Percentiles rank a stretch among this genome's conserved stretches.
These are phyloP conservation scores for Pyrenochaeta sp. DNA, from an alignment of 2,329 filamentous ascomycete species.

Conservation along the genomic window DNA sequence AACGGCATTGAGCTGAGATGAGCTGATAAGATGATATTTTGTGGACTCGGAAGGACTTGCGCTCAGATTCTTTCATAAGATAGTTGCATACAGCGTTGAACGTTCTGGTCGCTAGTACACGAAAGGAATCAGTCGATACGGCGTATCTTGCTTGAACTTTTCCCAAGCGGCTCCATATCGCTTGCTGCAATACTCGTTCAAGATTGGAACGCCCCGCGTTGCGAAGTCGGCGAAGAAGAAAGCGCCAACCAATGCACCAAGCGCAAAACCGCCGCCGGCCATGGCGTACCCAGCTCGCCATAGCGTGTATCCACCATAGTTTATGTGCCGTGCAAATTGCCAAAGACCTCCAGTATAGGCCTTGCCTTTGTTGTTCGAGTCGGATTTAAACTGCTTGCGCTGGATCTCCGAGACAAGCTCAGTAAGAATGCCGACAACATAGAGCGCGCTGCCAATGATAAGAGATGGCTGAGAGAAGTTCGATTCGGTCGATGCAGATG, in stretches of 20 bases:
- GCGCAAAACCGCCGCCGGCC: slow-evolving; percentile 57
- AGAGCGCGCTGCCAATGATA: slow-evolving; percentile 60
- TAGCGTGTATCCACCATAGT: slow-evolving; percentile 62
- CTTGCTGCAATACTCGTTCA: slow-evolving; percentile 60
- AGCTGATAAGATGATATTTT: neutral
- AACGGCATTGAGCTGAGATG: neutral
- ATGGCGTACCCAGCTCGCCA: slow-evolving; percentile 62
- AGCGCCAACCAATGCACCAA: slow-evolving; percentile 51
- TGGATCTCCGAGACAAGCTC: slow-evolving; percentile 68
- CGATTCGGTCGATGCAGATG: slow-evolving; percentile 55
- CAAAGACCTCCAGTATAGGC: slow-evolving; percentile 61
- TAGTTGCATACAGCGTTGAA: neutral
- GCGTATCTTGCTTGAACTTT: slow-evolving; percentile 51
- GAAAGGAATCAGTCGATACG: slow-evolving; percentile 46
- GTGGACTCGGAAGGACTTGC: neutral
- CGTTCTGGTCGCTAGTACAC: slow-evolving; percentile 31
- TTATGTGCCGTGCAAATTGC: slow-evolving; percentile 61
- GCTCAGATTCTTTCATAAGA: neutral
- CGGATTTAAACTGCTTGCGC: slow-evolving; percentile 61
- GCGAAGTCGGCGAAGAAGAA: slow-evolving; percentile 59
- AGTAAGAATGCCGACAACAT: slow-evolving; percentile 60
- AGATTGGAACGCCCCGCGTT: slow-evolving; percentile 54
- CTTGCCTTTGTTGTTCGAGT: slow-evolving; percentile 62
- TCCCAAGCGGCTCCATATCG: slow-evolving; percentile 53
- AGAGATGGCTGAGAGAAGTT: slow-evolving; percentile 53